Evolutionary conservation across 78 protist species (phyloP), one percentile per base, ranked within the genome.

Genomic region (Dictyostelium firmibasis): DNA sequence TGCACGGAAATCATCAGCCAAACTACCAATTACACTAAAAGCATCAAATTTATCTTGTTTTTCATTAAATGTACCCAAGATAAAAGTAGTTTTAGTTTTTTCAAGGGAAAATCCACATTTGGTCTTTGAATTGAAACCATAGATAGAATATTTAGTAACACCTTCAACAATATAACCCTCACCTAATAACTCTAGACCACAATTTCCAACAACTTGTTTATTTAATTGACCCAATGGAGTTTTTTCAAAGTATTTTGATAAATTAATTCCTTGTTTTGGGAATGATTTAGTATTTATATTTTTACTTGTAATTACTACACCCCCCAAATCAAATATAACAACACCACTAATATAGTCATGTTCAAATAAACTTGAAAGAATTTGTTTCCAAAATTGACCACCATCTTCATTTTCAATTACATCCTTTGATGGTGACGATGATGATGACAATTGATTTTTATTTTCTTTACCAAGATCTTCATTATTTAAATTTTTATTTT

Each of bases 1-100:
- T 9, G 13, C 23, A n/a, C 83, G n/a, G 20, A 77, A 35, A 77
- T 77, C 83, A 25, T 16, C 4, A n/a, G 83, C 83, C 4, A 77
- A 41, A 9, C 62, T 7, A 36, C 83, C 83, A 41, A 77, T n/a
- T n/a, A n/a, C 62, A 23, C 11, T 1, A 43, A 33, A 77, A 3
- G 62, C 83, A 77, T 77, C 62, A 41, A 41, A 77, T 41, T 43
- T 77, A 41, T 77, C 62, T 35, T 77, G 83, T 77, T 77, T 35
- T 18, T 77, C 64, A 77, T 29, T 77, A 11, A 77, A 77, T 9
- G n/a, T 36, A 6, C 53, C 53, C 13, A 77, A 20, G 25, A 77
- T 77, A 20, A 41, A 77, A 41, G 62, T 35, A 2, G 20, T 35
- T 43, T 77, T 77, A 2, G 83, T 77, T 77, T 41, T 77, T n/a